Conservation (phyloP, 75 land plant species). For the Sequoiadendron giganteum region DNA sequence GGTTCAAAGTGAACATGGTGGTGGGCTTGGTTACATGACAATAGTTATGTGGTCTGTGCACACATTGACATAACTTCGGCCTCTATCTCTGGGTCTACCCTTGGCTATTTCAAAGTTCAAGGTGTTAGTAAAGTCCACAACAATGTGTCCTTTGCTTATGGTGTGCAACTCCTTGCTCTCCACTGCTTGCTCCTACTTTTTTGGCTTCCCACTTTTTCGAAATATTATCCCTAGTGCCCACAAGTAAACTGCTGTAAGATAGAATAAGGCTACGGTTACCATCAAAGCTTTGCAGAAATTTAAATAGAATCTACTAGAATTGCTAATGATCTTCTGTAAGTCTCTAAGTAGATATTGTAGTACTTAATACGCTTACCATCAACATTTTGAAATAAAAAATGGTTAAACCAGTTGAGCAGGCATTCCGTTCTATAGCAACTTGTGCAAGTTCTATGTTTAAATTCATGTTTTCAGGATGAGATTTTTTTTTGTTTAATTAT, state of each 20-base stretch:
- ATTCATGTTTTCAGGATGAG: background rate
- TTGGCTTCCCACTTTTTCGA: background rate
- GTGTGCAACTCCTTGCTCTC: background rate
- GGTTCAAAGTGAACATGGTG: background rate
- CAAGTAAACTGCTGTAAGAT: background rate
- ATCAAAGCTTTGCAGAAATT: background rate
- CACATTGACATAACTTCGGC: background rate
- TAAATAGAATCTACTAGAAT: background rate
- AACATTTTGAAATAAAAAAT: background rate
- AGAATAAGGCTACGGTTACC: background rate
- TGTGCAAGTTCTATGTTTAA: background rate
- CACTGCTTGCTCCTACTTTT: background rate
- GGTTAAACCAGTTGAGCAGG: background rate
- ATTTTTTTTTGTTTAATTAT: background rate
- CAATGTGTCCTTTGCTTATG: background rate
- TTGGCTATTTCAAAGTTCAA: background rate
- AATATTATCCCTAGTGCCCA: background rate
- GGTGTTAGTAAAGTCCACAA: background rate
- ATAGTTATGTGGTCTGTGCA: background rate
- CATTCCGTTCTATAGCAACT: background rate
- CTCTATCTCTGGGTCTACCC: background rate
- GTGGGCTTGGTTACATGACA: background rate
- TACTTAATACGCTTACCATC: background rate
- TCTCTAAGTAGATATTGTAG: background rate
- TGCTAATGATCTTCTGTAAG: background rate